A percentile compares a stretch with the other conserved stretches of the same genome.
phyloP scores from a whole-genome alignment of 257 asterid species.

The Eustoma russellianum region DNA sequence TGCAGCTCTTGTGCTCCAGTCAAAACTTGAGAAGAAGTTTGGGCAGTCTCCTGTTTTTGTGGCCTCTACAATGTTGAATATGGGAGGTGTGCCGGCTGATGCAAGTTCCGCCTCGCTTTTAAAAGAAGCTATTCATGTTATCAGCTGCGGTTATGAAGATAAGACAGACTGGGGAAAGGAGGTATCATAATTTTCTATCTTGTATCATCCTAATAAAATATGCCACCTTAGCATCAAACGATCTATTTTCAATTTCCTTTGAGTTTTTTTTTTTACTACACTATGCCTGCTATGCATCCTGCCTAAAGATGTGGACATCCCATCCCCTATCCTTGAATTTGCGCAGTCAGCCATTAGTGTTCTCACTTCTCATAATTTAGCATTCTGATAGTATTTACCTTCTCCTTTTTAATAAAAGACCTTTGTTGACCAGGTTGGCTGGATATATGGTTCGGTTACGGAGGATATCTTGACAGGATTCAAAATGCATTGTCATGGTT shows the following conservation, averaged over 20 bases:
- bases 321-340: no score
- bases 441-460: slow-evolving; percentile 93
- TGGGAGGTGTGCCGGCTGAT: slow-evolving; percentile 49
- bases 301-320: no score
- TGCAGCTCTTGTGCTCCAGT: slow-evolving; percentile 37
- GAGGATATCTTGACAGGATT: slow-evolving; percentile 94
- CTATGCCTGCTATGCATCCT: no score
- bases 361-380: not conserved
- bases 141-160: slow-evolving; percentile 88
- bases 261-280: not conserved
- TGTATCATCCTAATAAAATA: not conserved
- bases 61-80: slow-evolving; percentile 58
- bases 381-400: not conserved
- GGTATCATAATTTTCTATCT: slow-evolving; percentile 22
- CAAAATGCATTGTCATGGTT: slow-evolving; percentile 95
- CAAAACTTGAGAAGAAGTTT: slow-evolving; percentile 66
- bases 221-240: no score
- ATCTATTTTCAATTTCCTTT: not conserved
- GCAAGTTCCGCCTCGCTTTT: slow-evolving; percentile 38
- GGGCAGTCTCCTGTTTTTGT: slow-evolving; percentile 83
- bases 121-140: slow-evolving; percentile 88
- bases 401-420: not conserved
- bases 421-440: slow-evolving; percentile 57
- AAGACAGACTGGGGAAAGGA: slow-evolving; percentile 98
- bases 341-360: no score